Evolutionary conservation across 23 red algal genomes (phyloP).

Genomic region (Rhodosorus marinus): DNA sequence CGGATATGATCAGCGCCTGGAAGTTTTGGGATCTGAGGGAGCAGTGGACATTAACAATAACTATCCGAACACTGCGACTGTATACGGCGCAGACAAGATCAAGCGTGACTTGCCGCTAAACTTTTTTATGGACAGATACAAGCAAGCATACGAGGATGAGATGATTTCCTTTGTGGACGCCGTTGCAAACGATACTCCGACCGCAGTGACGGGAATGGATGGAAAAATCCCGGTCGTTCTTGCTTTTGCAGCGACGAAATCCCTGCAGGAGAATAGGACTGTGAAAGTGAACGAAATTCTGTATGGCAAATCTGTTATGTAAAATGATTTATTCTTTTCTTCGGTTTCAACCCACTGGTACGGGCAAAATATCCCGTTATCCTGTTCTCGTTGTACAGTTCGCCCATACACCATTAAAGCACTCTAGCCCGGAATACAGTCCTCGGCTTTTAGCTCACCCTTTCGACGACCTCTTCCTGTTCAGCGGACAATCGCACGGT

Average conservation of each 20-base stretch:
- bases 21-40: slow-evolving; percentile 67
- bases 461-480: no score
- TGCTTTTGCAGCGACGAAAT: slow-evolving; percentile 48
- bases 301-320: no score
- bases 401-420: no score
- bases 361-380: no score
- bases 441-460: no score
- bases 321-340: no score
- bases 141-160: slow-evolving; percentile 69
- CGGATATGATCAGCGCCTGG: slow-evolving; percentile 85
- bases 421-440: no score
- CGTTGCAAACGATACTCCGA: slow-evolving; percentile 34
- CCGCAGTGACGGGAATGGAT: slow-evolving; percentile 42
- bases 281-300: slow-evolving; percentile 44
- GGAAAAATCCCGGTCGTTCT: slow-evolving; percentile 64
- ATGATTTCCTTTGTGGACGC: slow-evolving; percentile 70
- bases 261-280: slow-evolving; percentile 71
- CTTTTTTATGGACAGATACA: slow-evolving; percentile 98
- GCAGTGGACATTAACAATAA: slow-evolving; percentile 37
- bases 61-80: slow-evolving; percentile 58
- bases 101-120: slow-evolving; percentile 50
- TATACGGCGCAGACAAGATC: slow-evolving; percentile 9
- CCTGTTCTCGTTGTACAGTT: no score
- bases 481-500: no score
- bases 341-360: no score